Conservation (phyloP, 306 rosid genomes). For the Nissolia schottii region DNA sequence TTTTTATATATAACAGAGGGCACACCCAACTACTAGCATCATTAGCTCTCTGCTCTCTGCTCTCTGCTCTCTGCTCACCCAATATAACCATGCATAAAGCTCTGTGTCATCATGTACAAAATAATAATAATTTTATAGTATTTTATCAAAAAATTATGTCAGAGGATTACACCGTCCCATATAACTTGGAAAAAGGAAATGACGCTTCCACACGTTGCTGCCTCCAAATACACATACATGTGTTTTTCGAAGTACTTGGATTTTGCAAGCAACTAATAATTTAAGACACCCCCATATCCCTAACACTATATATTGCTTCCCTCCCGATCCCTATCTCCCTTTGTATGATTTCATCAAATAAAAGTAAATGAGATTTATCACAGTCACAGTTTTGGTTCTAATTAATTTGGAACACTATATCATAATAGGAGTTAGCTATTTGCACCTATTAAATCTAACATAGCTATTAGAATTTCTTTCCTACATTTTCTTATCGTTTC, state of each 20-base stretch:
- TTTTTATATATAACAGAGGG: not conserved
- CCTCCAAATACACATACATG: constrained; percentile 22
- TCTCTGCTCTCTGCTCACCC: constrained; percentile 24
- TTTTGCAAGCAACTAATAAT: no score
- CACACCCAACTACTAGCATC: not conserved
- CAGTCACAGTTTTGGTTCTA: not conserved
- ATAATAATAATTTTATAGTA: no score
- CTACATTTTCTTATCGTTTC: no score
- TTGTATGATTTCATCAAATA: not conserved
- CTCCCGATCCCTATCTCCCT: no score
- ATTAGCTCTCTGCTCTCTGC: not conserved
- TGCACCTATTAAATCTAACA: no score
- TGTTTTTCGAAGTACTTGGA: no score
- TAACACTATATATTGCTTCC: no score
- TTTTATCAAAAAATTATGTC: no score
- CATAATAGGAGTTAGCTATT: no score
- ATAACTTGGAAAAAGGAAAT: constrained; percentile 35
- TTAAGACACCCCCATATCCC: no score
- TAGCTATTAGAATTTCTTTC: no score
- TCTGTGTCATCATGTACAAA: not conserved
- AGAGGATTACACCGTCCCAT: constrained; percentile 20
- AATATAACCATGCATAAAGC: constrained; percentile 8
- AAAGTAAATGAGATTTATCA: not conserved
- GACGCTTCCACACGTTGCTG: constrained; percentile 30
- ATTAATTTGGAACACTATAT: not conserved